Evolutionary conservation across 306 rosid species (phyloP).

Genomic region (Prunus davidiana): DNA sequence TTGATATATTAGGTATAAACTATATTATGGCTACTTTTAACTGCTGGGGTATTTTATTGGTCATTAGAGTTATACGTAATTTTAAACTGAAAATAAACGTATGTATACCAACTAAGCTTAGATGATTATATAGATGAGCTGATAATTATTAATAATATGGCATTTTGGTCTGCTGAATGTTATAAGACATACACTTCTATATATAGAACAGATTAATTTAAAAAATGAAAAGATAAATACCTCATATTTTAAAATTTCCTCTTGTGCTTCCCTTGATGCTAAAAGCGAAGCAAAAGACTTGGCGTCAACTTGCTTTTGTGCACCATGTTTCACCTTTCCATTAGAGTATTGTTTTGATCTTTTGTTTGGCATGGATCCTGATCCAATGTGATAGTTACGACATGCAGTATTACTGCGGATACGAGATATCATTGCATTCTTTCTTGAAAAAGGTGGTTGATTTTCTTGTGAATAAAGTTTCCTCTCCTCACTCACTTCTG

Average conservation of each 20-base stretch:
- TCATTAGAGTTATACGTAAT: too few relatives aligned
- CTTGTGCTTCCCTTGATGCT: constrained; percentile 68
- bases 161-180: background rate
- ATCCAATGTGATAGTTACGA: constrained; percentile 65
- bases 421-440: constrained; percentile 72
- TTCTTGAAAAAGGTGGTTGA: constrained; percentile 49
- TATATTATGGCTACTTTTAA: too few relatives aligned
- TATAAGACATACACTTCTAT: background rate
- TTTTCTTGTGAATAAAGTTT: constrained; percentile 43
- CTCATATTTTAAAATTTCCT: constrained; percentile 71
- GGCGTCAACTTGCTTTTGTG: constrained; percentile 61
- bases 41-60: too few relatives aligned
- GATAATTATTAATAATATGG: too few relatives aligned
- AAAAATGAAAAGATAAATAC: constrained; percentile 31
- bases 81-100: too few relatives aligned
- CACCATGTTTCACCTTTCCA: constrained; percentile 56
- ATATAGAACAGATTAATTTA: background rate
- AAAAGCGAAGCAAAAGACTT: constrained; percentile 62
- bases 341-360: constrained; percentile 51
- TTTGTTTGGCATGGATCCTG: constrained; percentile 55
- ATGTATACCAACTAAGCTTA: too few relatives aligned
- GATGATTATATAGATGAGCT: too few relatives aligned
- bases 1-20: too few relatives aligned
- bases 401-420: constrained; percentile 58
- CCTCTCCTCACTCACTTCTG: constrained; percentile 47